Evolutionary conservation across 148 eudicot species (phyloP).

Genomic region (Chenopodium album): DNA sequence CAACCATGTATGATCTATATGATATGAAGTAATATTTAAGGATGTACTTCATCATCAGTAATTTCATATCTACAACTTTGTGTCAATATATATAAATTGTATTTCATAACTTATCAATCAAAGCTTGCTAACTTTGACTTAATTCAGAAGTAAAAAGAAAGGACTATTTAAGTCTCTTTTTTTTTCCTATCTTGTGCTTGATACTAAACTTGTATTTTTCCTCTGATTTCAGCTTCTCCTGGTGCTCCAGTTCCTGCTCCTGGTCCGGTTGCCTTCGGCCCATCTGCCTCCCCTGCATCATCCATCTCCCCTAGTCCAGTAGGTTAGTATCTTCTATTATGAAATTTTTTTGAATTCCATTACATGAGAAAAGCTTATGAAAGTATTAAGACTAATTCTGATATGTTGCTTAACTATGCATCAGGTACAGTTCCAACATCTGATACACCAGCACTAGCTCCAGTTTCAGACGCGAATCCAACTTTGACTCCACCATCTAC

Average conservation of each 20-base stretch:
- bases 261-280: conserved; percentile 43
- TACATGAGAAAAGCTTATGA: not conserved
- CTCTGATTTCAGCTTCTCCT: conserved; percentile 47
- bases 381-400: not conserved
- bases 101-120: too few relatives aligned
- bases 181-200: not conserved
- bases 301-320: conserved; percentile 40
- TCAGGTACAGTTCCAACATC: conserved; percentile 31
- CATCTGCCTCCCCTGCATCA: conserved; percentile 45
- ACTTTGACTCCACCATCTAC: conserved; percentile 44
- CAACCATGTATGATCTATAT: not conserved
- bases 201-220: not conserved
- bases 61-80: too few relatives aligned
- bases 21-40: too few relatives aligned
- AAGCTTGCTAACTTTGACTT: too few relatives aligned
- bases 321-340: conserved; percentile 19
- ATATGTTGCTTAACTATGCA: conserved; percentile 16
- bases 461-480: conserved; percentile 42
- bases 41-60: too few relatives aligned
- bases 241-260: conserved; percentile 76
- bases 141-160: too few relatives aligned
- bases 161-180: too few relatives aligned
- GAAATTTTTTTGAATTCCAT: not conserved
- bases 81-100: too few relatives aligned
- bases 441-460: conserved; percentile 46